phyloP scores from a whole-genome alignment of 352 stramenopile genomes.

The Phytophthora niederhauseri region DNA sequence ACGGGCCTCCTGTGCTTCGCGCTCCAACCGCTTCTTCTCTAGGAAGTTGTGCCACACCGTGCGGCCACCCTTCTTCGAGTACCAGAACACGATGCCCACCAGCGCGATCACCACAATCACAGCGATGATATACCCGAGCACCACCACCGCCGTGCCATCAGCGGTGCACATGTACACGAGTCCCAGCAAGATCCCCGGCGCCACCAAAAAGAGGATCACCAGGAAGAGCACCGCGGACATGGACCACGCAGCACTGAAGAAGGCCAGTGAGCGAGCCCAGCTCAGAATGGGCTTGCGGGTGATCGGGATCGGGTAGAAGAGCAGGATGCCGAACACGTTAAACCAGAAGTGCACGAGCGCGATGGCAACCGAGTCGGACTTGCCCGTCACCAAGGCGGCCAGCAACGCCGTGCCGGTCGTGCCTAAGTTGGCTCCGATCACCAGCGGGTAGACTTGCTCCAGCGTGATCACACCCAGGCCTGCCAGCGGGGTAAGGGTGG shows the following conservation, averaged over 20 bases:
- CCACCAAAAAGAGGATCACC: slow-evolving; percentile 50
- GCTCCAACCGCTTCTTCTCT: slow-evolving; percentile 46
- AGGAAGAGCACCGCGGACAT: slow-evolving; percentile 61
- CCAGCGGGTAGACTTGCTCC: slow-evolving; percentile 90
- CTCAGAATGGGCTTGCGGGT: slow-evolving; percentile 58
- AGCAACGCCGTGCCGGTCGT: slow-evolving; percentile 91
- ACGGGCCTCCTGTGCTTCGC: slow-evolving; percentile 22
- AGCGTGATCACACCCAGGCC: slow-evolving; percentile 88
- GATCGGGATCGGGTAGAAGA: slow-evolving; percentile 90
- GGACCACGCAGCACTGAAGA: slow-evolving; percentile 66
- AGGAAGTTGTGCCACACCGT: slow-evolving; percentile 47
- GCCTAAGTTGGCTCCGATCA: slow-evolving; percentile 93
- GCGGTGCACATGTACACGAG: slow-evolving; percentile 68
- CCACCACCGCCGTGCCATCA: slow-evolving; percentile 26
- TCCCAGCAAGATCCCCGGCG: slow-evolving; percentile 49
- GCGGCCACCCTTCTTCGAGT: slow-evolving; percentile 41
- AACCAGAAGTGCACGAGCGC: slow-evolving; percentile 93
- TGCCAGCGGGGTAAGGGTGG: slow-evolving; percentile 89
- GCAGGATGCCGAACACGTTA: slow-evolving; percentile 90
- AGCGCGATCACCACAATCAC: slow-evolving; percentile 25
- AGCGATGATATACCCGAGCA: slow-evolving; percentile 46
- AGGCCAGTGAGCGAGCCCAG: slow-evolving; percentile 71
- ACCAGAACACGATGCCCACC: slow-evolving; percentile 39
- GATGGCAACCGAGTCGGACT: slow-evolving; percentile 81
- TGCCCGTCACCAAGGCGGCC: slow-evolving; percentile 85